Evolutionary conservation across 2,329 filamentous ascomycete genomes (phyloP).

Genomic region (Dactylellina drechsleri): DNA sequence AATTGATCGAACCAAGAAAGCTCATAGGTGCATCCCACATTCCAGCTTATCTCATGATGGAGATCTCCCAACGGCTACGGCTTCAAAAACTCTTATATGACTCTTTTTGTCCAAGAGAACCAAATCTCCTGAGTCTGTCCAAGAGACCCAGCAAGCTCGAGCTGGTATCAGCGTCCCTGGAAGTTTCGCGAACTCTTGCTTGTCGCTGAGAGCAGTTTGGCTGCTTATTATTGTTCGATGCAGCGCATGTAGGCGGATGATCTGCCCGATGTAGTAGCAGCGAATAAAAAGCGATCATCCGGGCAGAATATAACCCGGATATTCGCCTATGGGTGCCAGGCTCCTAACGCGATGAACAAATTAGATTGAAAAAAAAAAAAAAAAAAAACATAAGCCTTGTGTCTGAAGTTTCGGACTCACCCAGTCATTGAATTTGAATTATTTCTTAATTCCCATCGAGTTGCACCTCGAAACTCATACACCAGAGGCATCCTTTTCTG

Average conservation of each 20-base stretch:
- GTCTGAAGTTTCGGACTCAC: slow-evolving; percentile 9
- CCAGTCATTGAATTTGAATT: slow-evolving; percentile 54
- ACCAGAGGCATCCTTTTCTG: slow-evolving; percentile 51
- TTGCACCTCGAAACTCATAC: slow-evolving; percentile 34
- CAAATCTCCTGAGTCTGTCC: slow-evolving; percentile 42
- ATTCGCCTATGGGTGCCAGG: slow-evolving; percentile 51
- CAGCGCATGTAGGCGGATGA: slow-evolving; percentile 50
- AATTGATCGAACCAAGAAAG: slow-evolving; percentile 5
- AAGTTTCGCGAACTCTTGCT: slow-evolving; percentile 50
- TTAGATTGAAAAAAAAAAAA: slow-evolving; percentile 17
- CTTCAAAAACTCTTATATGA: slow-evolving; percentile 36
- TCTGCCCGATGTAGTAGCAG: slow-evolving; percentile 48
- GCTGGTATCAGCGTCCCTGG: slow-evolving; percentile 50
- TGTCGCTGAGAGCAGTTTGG: slow-evolving; percentile 41
- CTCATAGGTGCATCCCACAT: not conserved
- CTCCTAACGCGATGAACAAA: slow-evolving; percentile 21
- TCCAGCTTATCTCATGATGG: slow-evolving; percentile 29
- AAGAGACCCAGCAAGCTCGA: slow-evolving; percentile 50
- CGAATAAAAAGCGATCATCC: slow-evolving; percentile 46
- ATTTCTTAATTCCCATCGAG: slow-evolving; percentile 41
- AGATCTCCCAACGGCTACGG: slow-evolving; percentile 26
- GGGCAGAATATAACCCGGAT: slow-evolving; percentile 48
- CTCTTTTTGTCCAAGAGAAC: slow-evolving; percentile 50
- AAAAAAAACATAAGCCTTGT: not conserved
- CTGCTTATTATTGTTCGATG: slow-evolving; percentile 47